These are phyloP conservation scores for Dunaliella primolecta DNA, from an alignment of 139 green algal genomes.

Conservation along the genomic window DNA sequence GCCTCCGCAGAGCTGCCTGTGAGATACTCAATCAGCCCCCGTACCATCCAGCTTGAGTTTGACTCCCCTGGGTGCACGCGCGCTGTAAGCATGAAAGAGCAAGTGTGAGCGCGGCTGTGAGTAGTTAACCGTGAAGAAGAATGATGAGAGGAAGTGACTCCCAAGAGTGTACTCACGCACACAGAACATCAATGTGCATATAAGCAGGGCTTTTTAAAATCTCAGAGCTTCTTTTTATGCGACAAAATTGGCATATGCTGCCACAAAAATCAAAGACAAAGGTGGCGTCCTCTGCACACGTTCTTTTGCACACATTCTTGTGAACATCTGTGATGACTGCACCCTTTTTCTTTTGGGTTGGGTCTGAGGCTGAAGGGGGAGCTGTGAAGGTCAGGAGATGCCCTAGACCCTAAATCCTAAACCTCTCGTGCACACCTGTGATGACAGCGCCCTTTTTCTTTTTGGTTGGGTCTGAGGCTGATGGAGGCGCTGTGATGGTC, in stretches of 20 bases:
- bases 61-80: conserved; percentile 77
- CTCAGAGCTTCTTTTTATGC: too few relatives aligned
- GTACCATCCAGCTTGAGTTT: conserved; percentile 79
- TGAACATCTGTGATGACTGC: not conserved
- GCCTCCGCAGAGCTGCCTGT: conserved; percentile 45
- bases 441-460: not conserved
- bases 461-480: not conserved
- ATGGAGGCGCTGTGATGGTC: conserved; percentile 53
- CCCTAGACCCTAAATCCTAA: too few relatives aligned
- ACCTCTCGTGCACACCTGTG: too few relatives aligned
- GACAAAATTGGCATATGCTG: too few relatives aligned
- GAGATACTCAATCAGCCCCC: conserved; percentile 66
- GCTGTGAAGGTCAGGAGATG: conserved; percentile 69
- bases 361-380: not conserved
- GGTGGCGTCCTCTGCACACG: too few relatives aligned
- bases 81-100: conserved; percentile 19
- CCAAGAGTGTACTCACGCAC: too few relatives aligned
- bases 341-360: not conserved
- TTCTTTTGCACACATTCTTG: too few relatives aligned
- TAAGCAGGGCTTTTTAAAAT: too few relatives aligned
- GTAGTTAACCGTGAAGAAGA: not conserved
- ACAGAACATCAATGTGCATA: too few relatives aligned
- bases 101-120: not conserved
- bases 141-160: too few relatives aligned
- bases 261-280: too few relatives aligned